These are phyloP conservation scores for Sporothrix schenckii DNA, from an alignment of 2,329 filamentous ascomycete species.

Conservation along the genomic window DNA sequence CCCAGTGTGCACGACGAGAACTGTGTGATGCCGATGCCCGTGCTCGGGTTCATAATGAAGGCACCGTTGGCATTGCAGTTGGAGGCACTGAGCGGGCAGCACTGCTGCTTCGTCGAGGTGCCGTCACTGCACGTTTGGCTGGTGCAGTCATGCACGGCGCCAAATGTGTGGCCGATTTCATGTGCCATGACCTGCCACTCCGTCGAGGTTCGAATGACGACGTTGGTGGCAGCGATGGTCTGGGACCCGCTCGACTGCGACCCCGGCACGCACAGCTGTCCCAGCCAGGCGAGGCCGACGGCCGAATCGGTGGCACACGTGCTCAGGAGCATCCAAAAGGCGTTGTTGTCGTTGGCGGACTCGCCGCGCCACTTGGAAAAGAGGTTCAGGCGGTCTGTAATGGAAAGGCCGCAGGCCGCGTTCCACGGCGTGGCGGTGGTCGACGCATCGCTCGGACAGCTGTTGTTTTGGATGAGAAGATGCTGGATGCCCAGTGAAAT, in stretches of 20 bases:
- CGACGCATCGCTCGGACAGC: slow-evolving; percentile 69
- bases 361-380: slow-evolving; percentile 88
- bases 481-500: slow-evolving; percentile 90
- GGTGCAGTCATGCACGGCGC: slow-evolving; percentile 92
- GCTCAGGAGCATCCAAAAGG: slow-evolving; percentile 89
- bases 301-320: slow-evolving; percentile 80
- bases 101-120: slow-evolving; percentile 58
- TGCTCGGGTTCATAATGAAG: slow-evolving; percentile 97
- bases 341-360: slow-evolving; percentile 71
- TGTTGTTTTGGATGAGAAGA: slow-evolving; percentile 71
- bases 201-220: slow-evolving; percentile 78
- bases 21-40: slow-evolving; percentile 67
- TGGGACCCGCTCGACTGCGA: slow-evolving; percentile 62
- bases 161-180: slow-evolving; percentile 91
- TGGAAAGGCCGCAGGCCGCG: slow-evolving; percentile 68
- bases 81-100: slow-evolving; percentile 72
- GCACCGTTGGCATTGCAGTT: slow-evolving; percentile 74
- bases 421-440: slow-evolving; percentile 80
- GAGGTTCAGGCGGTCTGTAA: slow-evolving; percentile 77
- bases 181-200: slow-evolving; percentile 98
- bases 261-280: slow-evolving; percentile 73
- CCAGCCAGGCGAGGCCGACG: slow-evolving; percentile 91
- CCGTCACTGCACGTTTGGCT: slow-evolving; percentile 65
- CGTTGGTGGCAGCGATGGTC: slow-evolving; percentile 82
- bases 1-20: slow-evolving; percentile 91